Evolutionary conservation across 257 asterid genomes (phyloP), one percentile per base, ranked within the genome.

Genomic region (Scutellaria barbata): DNA sequence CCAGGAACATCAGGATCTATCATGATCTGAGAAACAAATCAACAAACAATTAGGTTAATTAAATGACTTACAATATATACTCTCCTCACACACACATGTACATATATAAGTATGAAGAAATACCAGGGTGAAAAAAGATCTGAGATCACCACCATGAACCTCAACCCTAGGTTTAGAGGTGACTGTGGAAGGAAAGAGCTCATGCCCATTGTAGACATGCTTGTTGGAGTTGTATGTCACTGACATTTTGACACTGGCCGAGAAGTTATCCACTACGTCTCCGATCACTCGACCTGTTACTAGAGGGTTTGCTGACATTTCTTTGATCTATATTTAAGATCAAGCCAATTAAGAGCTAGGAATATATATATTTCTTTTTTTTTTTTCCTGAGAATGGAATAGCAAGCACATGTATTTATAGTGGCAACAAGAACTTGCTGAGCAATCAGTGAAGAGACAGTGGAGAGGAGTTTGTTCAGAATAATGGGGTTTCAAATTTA

Each of bases 91-190:
- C n/a, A n/a, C n/a, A n/a, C n/a, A n/a, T n/a, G n/a, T n/a, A n/a
- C n/a, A n/a, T n/a, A n/a, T n/a, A n/a, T 25, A 25, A 25, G 3
- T 30, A 3, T 30, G 35, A 3, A 48, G 45, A 33, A 9, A 8
- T 86, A 92, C 97, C 90, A 92, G 79, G 3, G 98, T 92, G 79
- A 87, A 92, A 67, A 87, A 87, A 48, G 97, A 83, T 79, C 96
- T 87, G 88, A 92, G 67, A 42, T 92, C 98, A 33, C 86, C 97
- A 13, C 85, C 95, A 68, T 58, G 88, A 75, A 92, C 89, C 78
- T 90, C 86, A 78, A 84, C 93, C 80, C 77, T 85, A 61, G 97
- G 98, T 66, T 82, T 88, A 16, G 82, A 33, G 74, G 82, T 72
- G 43, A 92, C 85, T 0, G 56, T 5, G 30, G 97, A 90, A 75